Conservation (phyloP, 2,329 filamentous ascomycete species). For the Tympanopsis confertula region DNA sequence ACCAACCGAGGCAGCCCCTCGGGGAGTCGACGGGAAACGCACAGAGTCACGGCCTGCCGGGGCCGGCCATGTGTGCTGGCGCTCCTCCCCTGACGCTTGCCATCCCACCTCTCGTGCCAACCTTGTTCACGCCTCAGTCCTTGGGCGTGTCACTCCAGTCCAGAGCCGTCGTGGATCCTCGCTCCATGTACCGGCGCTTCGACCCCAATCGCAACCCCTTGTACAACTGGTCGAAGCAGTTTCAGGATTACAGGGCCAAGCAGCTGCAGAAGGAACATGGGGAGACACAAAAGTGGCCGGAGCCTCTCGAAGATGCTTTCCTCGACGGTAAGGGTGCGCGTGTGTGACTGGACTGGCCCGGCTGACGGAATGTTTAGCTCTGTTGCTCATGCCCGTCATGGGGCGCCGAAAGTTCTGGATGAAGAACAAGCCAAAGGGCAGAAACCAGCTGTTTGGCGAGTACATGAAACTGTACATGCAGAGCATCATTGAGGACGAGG, state of each 20-base stretch:
- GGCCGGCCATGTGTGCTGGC: no score
- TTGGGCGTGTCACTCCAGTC: conserved; percentile 18
- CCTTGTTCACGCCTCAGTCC: conserved; percentile 12
- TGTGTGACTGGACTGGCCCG: not conserved
- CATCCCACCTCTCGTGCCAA: no score
- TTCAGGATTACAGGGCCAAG: conserved; percentile 54
- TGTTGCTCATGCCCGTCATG: conserved; percentile 55
- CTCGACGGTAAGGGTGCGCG: conserved; percentile 44
- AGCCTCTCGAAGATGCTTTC: conserved; percentile 53
- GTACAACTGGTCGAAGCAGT: conserved; percentile 49
- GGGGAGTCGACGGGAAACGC: no score
- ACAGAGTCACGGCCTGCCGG: no score
- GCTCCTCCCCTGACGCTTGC: no score
- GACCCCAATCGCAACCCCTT: conserved; percentile 42
- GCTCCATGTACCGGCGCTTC: conserved; percentile 8
- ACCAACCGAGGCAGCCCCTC: no score
- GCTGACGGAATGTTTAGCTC: no score
- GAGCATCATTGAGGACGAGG: no score
- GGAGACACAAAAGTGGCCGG: conserved; percentile 48
- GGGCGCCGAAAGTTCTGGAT: conserved; percentile 56
- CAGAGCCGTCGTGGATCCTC: conserved; percentile 19
- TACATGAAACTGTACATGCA: conserved; percentile 52
- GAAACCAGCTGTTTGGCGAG: conserved; percentile 60
- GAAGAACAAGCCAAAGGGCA: conserved; percentile 49
- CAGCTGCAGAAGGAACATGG: conserved; percentile 47